phyloP scores from a whole-genome alignment of 83 land plant species.

The Picea mariana region DNA sequence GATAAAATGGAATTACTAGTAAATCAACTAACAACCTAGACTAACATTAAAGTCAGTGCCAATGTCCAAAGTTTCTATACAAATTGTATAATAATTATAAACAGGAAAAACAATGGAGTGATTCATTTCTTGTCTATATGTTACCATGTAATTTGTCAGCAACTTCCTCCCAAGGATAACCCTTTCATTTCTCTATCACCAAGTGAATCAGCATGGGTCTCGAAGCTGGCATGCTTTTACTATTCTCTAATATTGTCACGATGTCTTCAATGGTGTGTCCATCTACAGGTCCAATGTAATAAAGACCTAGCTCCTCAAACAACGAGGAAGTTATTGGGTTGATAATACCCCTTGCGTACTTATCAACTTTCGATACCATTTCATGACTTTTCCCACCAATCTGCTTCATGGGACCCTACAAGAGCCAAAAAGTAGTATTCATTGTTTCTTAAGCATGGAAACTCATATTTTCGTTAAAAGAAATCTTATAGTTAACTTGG shows the following conservation, averaged over 20 bases:
- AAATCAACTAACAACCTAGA: too few relatives aligned
- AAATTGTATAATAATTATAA: too few relatives aligned
- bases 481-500: too few relatives aligned
- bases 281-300: slow-evolving; percentile 58
- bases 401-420: background rate
- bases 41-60: too few relatives aligned
- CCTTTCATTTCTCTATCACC: slow-evolving; percentile 45
- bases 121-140: background rate
- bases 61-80: too few relatives aligned
- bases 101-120: background rate
- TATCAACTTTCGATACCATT: background rate
- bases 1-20: too few relatives aligned
- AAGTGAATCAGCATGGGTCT: slow-evolving; percentile 47
- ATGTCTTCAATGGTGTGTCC: slow-evolving; percentile 35
- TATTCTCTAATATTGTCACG: background rate
- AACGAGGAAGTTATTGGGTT: slow-evolving; percentile 17
- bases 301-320: slow-evolving; percentile 17
- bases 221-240: background rate
- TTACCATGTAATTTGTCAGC: slow-evolving; percentile 39
- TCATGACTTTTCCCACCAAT: background rate
- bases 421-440: too few relatives aligned
- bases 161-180: slow-evolving; percentile 32
- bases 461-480: too few relatives aligned
- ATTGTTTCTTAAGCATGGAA: too few relatives aligned
- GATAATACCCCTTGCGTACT: slow-evolving; percentile 3